Base-by-base conservation (phyloP, 768 basidiomycete genomes). In the Nidularia sp. region DNA sequence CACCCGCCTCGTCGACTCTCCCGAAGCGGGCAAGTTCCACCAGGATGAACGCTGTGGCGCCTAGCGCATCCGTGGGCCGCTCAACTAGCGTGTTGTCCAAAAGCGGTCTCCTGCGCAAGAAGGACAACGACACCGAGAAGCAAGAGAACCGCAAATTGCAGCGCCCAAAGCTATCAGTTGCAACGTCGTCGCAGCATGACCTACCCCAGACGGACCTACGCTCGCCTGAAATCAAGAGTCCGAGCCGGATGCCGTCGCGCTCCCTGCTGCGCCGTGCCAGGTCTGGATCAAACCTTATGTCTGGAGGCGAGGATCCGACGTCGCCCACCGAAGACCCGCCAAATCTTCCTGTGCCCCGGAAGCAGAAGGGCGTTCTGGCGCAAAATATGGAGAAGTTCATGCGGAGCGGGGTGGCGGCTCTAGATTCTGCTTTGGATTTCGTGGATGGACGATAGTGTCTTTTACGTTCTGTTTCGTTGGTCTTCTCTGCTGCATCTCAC, bases 271-370 rank as follows among this genome's bases (percentile, higher is more conserved):
- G 47, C 10, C 18, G 47, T 8, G 47, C 33, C 7, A 15, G 47
- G 9, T 48, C 47, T 10, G 47, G 47, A 48, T 48, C 47, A 22
- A 48, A 31, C 22, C 13, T 48, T 8, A 48, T 12, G 47, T 48
- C 47, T 48, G 44, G n/a, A 13, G 44, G n/a, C 9, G 44, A 45
- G 12, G 44, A 45, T n/a, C 44, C 12, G 1, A 45, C 6, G n/a
- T 45, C 44, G 12, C 44, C 44, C 10, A 29, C 25, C 3, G 25
- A 22, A 22, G 44, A 13, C 13, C 12, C 12, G 10, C 12, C 39
- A 15, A 45, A 2, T 5, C 9, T 45, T 10, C 12, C 44, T 45
- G 44, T 45, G 13, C 2, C 25, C 9, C 9, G 9, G 25, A 45
- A 45, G 44, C 9, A 10, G 9, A 45, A 45, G 44, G 25, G n/a